Percentiles rank a stretch among this genome's conserved stretches.
Conservation (phyloP, 2,329 filamentous ascomycete genomes). For the Colletotrichum destructivum region DNA sequence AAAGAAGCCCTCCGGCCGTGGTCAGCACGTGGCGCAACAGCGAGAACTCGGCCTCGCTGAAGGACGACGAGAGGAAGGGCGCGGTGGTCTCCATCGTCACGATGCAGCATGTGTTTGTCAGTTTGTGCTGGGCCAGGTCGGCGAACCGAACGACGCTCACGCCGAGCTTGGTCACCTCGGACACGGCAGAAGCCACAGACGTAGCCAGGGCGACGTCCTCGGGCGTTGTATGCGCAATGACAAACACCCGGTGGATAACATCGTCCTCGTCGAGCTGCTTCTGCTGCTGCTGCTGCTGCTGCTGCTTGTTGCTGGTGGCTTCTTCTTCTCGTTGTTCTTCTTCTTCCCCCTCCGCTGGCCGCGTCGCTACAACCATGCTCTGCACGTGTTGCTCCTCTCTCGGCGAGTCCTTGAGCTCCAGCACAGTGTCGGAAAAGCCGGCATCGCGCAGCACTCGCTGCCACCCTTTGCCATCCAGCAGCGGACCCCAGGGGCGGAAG, state of each 20-base stretch:
- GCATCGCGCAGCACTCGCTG: conserved; percentile 9
- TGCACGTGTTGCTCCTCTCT: neutral
- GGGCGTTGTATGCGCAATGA: neutral
- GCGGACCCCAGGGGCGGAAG: conserved; percentile 28
- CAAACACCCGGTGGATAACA: neutral
- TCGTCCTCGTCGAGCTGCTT: neutral
- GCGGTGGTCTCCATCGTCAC: neutral
- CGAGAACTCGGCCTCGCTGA: neutral
- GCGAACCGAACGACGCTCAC: neutral
- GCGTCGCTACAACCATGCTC: neutral
- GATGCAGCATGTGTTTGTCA: neutral
- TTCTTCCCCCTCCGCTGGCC: neutral
- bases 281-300: too few species aligned
- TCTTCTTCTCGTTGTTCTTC: neutral
- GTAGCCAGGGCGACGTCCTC: neutral
- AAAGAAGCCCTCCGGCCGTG: neutral
- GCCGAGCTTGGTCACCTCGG: neutral
- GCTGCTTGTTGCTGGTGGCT: neutral
- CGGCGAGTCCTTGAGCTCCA: neutral
- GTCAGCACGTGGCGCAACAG: neutral
- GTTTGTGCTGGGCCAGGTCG: neutral
- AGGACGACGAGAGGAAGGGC: neutral
- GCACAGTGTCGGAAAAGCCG: neutral
- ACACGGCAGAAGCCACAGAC: neutral
- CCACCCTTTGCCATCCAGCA: conserved; percentile 13